These are phyloP conservation scores for Linderniella brevidens DNA, from an alignment of 257 asterid species.

Conservation along the genomic window DNA sequence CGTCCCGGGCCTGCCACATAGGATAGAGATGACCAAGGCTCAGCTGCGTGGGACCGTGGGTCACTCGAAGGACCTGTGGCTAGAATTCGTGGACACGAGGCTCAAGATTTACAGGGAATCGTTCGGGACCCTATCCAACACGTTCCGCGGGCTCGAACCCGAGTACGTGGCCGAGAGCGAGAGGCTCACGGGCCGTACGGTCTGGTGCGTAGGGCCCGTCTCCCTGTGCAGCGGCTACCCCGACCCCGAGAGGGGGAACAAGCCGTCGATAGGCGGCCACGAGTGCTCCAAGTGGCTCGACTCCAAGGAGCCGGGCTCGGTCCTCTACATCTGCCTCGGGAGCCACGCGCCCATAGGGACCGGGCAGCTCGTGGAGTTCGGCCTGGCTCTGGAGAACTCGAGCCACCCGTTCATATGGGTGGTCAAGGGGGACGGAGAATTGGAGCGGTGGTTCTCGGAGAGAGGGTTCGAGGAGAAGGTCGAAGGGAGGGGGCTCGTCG, in stretches of 20 bases:
- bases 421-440: conserved; percentile 4
- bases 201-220: neutral
- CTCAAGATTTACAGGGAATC: too few relatives aligned
- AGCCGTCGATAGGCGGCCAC: neutral
- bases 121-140: too few relatives aligned
- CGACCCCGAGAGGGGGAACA: too few relatives aligned
- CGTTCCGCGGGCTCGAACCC: too few relatives aligned
- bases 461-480: conserved; percentile 13
- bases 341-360: conserved; percentile 18
- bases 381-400: conserved; percentile 21
- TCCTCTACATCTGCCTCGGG: conserved; percentile 30
- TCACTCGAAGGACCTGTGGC: too few relatives aligned
- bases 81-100: too few relatives aligned
- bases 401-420: conserved; percentile 23
- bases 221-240: neutral
- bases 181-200: neutral
- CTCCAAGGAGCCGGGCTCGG: conserved; percentile 11
- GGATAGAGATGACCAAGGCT: too few relatives aligned
- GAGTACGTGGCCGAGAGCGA: too few relatives aligned
- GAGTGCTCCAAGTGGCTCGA: conserved; percentile 11
- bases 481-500: conserved; percentile 12
- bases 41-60: too few relatives aligned
- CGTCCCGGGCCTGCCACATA: too few relatives aligned
- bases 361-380: conserved; percentile 27
- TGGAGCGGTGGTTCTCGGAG: conserved; percentile 12